Conservation (phyloP, 179 eudicot species). For the Carnegiea gigantea region DNA sequence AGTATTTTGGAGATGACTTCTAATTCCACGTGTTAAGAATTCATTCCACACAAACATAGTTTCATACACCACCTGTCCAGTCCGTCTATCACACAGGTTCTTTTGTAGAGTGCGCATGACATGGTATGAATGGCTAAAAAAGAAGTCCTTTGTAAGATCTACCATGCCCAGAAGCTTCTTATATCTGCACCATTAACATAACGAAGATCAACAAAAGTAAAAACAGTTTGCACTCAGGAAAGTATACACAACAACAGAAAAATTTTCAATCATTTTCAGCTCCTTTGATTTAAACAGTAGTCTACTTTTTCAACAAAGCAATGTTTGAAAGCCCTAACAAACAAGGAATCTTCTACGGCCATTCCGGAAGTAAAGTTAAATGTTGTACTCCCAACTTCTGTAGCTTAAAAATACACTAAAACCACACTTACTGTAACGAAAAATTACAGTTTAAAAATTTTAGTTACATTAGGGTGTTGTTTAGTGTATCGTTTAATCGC, state of each 20-base stretch:
- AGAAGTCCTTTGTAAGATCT: slow-evolving; percentile 98
- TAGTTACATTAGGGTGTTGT: too few species aligned
- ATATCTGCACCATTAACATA: slow-evolving; percentile 54
- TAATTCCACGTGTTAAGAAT: slow-evolving; percentile 79
- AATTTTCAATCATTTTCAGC: background rate
- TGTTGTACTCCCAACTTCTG: too few species aligned
- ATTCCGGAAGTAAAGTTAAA: too few species aligned
- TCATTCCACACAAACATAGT: slow-evolving; percentile 99
- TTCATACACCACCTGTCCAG: slow-evolving; percentile 63
- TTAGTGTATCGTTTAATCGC: too few species aligned
- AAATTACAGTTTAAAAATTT: too few species aligned
- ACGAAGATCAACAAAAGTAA: slow-evolving; percentile 15
- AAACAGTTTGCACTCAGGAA: background rate
- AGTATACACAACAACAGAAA: slow-evolving; percentile 6
- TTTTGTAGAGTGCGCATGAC: slow-evolving; percentile 91
- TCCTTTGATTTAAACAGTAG: background rate
- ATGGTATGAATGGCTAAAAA: slow-evolving; percentile 90
- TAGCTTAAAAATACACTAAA: too few species aligned
- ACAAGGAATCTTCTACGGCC: too few species aligned
- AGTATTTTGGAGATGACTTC: slow-evolving; percentile 66
- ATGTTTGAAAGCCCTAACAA: background rate
- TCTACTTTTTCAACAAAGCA: background rate
- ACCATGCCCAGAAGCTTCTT: slow-evolving; percentile 89
- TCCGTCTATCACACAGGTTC: slow-evolving; percentile 57
- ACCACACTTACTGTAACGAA: too few species aligned